These are phyloP conservation scores for Dacryopinax spathularia DNA, from an alignment of 768 basidiomycete species.

Conservation along the genomic window DNA sequence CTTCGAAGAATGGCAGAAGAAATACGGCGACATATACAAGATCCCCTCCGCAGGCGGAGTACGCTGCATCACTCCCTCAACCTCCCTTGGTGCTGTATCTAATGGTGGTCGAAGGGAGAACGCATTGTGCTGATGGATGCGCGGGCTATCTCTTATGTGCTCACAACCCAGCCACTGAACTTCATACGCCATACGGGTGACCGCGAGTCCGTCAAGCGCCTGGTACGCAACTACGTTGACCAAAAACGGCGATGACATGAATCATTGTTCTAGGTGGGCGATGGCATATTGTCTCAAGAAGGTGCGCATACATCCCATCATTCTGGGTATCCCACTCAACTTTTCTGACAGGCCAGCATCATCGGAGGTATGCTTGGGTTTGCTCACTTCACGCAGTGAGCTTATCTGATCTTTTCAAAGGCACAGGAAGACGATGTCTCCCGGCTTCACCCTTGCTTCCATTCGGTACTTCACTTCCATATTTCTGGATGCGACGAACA, in stretches of 20 bases:
- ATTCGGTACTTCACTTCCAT: neutral
- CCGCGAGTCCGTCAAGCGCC: neutral
- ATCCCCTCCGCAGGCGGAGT: neutral
- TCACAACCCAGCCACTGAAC: neutral
- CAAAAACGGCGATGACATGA: neutral
- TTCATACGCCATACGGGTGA: neutral
- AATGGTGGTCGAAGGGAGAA: neutral
- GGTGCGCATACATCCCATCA: neutral
- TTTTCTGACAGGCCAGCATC: neutral
- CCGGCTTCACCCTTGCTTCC: neutral
- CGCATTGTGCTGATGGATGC: neutral
- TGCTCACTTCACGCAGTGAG: no score
- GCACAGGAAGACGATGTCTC: neutral
- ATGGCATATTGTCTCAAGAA: neutral
- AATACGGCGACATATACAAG: neutral
- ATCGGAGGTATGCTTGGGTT: neutral
- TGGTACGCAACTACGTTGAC: neutral
- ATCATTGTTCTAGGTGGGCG: neutral
- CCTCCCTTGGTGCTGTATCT: neutral
- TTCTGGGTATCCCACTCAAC: no score
- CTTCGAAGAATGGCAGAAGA: neutral
- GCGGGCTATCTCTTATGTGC: neutral
- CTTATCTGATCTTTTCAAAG: no score
- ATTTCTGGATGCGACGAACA: neutral
- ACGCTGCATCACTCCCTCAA: neutral